These are phyloP conservation scores for Septoria petroselini DNA, from an alignment of 2,329 filamentous ascomycete species.

Conservation along the genomic window DNA sequence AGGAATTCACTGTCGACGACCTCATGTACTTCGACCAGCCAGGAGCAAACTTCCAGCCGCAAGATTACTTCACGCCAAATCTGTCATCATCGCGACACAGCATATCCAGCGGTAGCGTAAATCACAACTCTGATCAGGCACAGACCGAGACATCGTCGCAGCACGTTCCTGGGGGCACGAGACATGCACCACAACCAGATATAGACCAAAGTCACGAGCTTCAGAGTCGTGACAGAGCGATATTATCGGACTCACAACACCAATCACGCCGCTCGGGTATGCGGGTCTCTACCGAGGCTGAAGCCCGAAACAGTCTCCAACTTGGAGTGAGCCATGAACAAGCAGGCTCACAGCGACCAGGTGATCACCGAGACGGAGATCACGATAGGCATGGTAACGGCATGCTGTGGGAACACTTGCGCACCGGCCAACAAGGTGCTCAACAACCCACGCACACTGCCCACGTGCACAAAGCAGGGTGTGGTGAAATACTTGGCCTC, in stretches of 20 bases:
- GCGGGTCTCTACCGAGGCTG: constrained; percentile 10
- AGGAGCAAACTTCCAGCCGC: constrained; percentile 4
- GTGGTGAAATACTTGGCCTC: constrained; percentile 8
- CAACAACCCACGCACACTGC: constrained; percentile 27
- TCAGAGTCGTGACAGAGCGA: neutral
- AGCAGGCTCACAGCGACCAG: constrained; percentile 3
- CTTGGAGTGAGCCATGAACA: neutral
- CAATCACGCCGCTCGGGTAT: constrained; percentile 7
- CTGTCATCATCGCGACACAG: constrained; percentile 9
- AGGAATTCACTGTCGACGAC: constrained; percentile 26
- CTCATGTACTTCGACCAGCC: constrained; percentile 19
- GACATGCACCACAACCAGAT: neutral
- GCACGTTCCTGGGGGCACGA: constrained; percentile 5
- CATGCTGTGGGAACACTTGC: constrained; percentile 26
- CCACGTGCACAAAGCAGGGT: constrained; percentile 22
- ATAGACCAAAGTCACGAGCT: neutral
- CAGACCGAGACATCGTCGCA: constrained; percentile 1
- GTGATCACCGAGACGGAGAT: constrained; percentile 3
- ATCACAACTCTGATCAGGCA: constrained; percentile 1
- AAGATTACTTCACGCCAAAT: constrained; percentile 20
- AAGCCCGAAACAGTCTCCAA: constrained; percentile 1
- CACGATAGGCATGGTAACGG: constrained; percentile 11
- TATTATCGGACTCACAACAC: constrained; percentile 1
- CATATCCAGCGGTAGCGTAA: constrained; percentile 6
- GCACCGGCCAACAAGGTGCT: constrained; percentile 20